A percentile compares a stretch with the other conserved stretches of the same genome.
phyloP scores from a whole-genome alignment of 352 stramenopile genomes.

The Vaucheria bursata region DNA sequence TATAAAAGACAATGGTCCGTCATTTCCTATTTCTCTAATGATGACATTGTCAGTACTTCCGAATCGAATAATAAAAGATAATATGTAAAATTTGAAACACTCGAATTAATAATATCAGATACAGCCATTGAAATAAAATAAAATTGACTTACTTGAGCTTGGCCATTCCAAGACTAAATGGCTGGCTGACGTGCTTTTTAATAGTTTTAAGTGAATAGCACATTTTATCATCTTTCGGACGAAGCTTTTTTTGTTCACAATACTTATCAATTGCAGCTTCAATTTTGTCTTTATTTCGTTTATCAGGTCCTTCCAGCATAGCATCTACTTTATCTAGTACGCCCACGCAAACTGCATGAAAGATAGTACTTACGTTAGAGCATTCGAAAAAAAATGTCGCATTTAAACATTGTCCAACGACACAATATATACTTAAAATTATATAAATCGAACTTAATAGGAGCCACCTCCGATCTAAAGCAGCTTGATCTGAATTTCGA shows the following conservation, averaged over 20 bases:
- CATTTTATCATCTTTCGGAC: slow-evolving; percentile 77
- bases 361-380: no score
- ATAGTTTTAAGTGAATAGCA: slow-evolving; percentile 87
- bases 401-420: neutral
- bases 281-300: slow-evolving; percentile 65
- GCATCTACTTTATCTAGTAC: slow-evolving; percentile 73
- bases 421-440: neutral
- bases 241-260: slow-evolving; percentile 67
- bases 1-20: no score
- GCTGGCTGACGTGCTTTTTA: slow-evolving; percentile 82
- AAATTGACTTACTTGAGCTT: slow-evolving; percentile 56
- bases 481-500: neutral
- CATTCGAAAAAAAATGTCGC: neutral
- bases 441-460: neutral
- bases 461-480: neutral
- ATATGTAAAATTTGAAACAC: no score
- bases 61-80: no score
- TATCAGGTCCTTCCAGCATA: slow-evolving; percentile 60
- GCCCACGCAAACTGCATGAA: slow-evolving; percentile 83
- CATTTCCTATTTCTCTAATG: no score
- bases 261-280: slow-evolving; percentile 68
- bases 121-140: no score
- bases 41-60: no score
- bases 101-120: no score
- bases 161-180: slow-evolving; percentile 80